A percentile compares a stretch with the other conserved stretches of the same genome.
Conservation (phyloP, 78 protist species). For the Planoprotostelium fungivorum region DNA sequence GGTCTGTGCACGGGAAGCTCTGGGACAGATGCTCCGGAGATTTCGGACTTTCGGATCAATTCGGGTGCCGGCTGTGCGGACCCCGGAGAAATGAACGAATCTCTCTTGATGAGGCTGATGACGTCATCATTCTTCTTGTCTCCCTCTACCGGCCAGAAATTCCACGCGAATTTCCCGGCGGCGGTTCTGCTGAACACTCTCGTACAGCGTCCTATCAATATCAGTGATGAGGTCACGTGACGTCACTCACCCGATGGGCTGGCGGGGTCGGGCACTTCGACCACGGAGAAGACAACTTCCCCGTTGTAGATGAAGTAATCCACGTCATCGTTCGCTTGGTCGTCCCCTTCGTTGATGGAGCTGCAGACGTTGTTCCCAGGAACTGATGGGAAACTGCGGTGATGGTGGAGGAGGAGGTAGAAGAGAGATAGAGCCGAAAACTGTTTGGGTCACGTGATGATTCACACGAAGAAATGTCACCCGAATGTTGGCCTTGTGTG, state of each 20-base stretch:
- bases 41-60: not conserved
- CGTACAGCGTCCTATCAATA: not conserved
- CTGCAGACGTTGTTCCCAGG: not conserved
- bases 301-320: not conserved
- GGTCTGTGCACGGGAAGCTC: not conserved
- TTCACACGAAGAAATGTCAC: not conserved
- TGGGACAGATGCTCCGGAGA: not conserved
- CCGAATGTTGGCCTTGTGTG: not conserved
- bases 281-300: not conserved
- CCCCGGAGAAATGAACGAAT: not conserved
- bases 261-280: not conserved
- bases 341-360: not conserved
- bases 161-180: not conserved
- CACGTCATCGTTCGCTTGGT: not conserved
- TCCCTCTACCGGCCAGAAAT: not conserved
- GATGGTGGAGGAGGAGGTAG: not conserved
- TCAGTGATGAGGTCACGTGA: not conserved
- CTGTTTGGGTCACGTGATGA: not conserved
- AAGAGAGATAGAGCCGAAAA: not conserved
- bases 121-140: not conserved
- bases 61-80: not conserved
- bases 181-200: not conserved
- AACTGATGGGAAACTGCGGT: not conserved
- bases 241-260: not conserved
- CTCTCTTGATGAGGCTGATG: not conserved